These are phyloP conservation scores for Cladophialophora psammophila DNA, from an alignment of 2,329 filamentous ascomycete species.

Conservation along the genomic window DNA sequence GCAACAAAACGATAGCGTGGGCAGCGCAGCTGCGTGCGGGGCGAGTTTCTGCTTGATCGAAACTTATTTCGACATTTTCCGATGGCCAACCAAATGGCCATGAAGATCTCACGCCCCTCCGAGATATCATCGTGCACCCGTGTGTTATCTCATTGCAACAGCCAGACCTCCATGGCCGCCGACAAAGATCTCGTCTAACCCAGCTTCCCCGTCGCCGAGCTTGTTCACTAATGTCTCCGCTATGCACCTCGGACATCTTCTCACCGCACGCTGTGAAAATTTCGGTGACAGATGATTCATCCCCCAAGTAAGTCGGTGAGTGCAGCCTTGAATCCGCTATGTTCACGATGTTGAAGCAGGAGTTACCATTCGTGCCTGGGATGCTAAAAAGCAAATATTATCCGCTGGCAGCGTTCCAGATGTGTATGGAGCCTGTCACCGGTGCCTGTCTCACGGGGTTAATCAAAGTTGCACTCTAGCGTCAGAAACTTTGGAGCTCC, in stretches of 20 bases:
- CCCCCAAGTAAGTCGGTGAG: conserved; percentile 20
- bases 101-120: conserved; percentile 18
- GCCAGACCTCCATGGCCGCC: not conserved
- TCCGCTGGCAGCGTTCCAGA: not conserved
- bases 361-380: conserved; percentile 13
- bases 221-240: conserved; percentile 3
- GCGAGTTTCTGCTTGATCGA: conserved; percentile 10
- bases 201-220: not conserved
- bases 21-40: conserved; percentile 22
- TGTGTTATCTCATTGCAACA: not conserved
- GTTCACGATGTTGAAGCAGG: conserved; percentile 16
- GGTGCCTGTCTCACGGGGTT: not conserved
- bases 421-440: not conserved
- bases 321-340: not conserved
- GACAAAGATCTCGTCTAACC: not conserved
- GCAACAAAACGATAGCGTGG: conserved; percentile 8
- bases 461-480: conserved; percentile 5
- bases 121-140: conserved; percentile 31
- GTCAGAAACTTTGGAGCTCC: not conserved
- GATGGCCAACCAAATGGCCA: conserved; percentile 19
- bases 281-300: not conserved
- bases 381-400: not conserved
- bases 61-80: conserved; percentile 19
- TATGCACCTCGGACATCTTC: conserved; percentile 8
- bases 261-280: not conserved